phyloP scores from a whole-genome alignment of 2,329 filamentous ascomycete genomes.

The Stagonosporopsis vannaccii region DNA sequence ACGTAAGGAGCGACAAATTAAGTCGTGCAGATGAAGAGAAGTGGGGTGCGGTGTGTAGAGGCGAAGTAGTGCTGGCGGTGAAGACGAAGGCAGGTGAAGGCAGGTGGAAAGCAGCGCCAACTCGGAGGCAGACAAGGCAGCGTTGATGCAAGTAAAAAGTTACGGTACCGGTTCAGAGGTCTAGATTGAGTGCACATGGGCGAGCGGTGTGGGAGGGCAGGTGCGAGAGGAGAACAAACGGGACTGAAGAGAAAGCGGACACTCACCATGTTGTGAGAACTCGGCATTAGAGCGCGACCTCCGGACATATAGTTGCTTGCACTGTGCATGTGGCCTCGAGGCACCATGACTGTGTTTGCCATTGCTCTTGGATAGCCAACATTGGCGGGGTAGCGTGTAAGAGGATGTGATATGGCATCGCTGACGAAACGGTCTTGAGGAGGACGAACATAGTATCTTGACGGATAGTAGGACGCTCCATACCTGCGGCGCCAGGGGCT shows the following conservation, averaged over 20 bases:
- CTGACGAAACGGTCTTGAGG: conserved; percentile 21
- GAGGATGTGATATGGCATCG: conserved; percentile 8
- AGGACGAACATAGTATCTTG: conserved; percentile 33
- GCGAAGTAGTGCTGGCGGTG: neutral
- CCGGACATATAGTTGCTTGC: conserved; percentile 21
- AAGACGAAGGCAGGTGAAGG: conserved; percentile 24
- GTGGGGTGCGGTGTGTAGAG: conserved; percentile 2
- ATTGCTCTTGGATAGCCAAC: conserved; percentile 8
- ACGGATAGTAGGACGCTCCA: conserved; percentile 39
- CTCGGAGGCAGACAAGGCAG: conserved; percentile 11
- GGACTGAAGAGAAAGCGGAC: conserved; percentile 17
- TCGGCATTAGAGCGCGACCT: conserved; percentile 29
- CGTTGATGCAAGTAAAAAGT: conserved; percentile 1
- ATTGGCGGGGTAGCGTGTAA: conserved; percentile 19
- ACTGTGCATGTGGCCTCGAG: conserved; percentile 22
- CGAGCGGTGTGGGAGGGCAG: conserved; percentile 23
- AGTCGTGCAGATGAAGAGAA: neutral
- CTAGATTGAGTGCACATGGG: conserved; percentile 16
- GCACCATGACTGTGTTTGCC: conserved; percentile 4
- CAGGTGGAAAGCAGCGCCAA: conserved; percentile 1
- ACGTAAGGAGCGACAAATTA: neutral
- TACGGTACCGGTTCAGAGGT: too few relatives aligned
- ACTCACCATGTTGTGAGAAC: conserved; percentile 35
- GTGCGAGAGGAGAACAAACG: conserved; percentile 17
- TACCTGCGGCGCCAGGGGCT: conserved; percentile 30